phyloP scores from a whole-genome alignment of 805 yeast genomes.

The Hanseniaspora occidentalis region DNA sequence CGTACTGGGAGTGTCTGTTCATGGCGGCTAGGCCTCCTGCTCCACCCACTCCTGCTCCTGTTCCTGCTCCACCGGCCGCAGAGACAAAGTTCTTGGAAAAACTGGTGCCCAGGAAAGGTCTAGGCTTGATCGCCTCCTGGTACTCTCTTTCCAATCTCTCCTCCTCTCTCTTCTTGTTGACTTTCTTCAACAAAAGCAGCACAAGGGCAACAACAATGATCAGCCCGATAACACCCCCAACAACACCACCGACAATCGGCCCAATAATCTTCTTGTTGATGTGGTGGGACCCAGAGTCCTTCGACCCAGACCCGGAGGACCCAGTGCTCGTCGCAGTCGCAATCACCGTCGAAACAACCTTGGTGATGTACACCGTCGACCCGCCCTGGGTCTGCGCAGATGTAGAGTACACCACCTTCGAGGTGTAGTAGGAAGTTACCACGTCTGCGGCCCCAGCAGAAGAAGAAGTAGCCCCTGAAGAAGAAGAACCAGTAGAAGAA shows the following conservation, averaged over 20 bases:
- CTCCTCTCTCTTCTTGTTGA: constrained; percentile 28
- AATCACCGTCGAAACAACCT: constrained; percentile 13
- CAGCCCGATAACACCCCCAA: constrained; percentile 41
- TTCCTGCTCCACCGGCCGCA: not conserved
- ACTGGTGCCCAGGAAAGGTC: constrained; percentile 5
- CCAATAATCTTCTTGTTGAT: constrained; percentile 27
- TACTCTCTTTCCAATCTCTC: constrained; percentile 44
- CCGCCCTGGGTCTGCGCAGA: constrained; percentile 20
- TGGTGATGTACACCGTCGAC: constrained; percentile 18
- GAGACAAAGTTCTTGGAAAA: not conserved
- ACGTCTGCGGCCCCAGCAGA: constrained; percentile 10
- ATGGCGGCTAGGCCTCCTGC: not conserved
- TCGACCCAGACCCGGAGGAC: constrained; percentile 8
- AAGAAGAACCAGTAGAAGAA: constrained; percentile 1
- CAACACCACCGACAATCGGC: constrained; percentile 53
- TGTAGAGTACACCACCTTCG: constrained; percentile 9
- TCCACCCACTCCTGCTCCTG: not conserved
- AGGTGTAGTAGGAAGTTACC: constrained; percentile 3
- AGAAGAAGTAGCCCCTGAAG: constrained; percentile 12
- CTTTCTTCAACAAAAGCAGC: constrained; percentile 27
- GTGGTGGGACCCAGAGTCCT: not conserved
- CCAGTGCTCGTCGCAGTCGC: constrained; percentile 5
- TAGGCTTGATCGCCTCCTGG: constrained; percentile 42
- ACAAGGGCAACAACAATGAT: constrained; percentile 29
- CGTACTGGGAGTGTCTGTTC: constrained; percentile 5